Conservation (phyloP, 2,329 filamentous ascomycete species). For the Shiraia bambusicola region DNA sequence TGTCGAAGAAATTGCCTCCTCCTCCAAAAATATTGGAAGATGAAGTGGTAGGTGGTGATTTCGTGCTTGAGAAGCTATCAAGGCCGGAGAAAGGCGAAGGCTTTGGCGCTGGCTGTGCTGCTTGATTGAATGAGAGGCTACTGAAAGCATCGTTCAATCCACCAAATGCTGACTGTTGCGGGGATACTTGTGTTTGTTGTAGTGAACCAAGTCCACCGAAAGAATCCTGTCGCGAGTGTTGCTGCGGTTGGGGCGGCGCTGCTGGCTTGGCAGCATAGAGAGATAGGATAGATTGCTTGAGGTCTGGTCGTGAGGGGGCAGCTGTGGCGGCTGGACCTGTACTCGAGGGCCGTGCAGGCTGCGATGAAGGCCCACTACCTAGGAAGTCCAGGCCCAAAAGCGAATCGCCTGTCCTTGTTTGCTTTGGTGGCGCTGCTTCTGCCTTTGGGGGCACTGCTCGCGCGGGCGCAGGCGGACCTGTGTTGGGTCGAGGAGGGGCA, state of each 20-base stretch:
- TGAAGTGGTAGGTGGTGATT: conserved; percentile 45
- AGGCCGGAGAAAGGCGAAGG: conserved; percentile 66
- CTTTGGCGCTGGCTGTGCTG: conserved; percentile 51
- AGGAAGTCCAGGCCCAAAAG: conserved; percentile 92
- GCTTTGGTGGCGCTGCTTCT: conserved; percentile 59
- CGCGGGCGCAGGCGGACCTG: conserved; percentile 61
- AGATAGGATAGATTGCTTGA: conserved; percentile 96
- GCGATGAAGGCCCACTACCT: conserved; percentile 67
- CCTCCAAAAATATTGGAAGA: conserved; percentile 56
- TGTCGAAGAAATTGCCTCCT: conserved; percentile 83
- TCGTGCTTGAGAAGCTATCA: conserved; percentile 53
- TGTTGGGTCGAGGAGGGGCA: conserved; percentile 69
- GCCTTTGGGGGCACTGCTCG: conserved; percentile 64
- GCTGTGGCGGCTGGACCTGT: conserved; percentile 62
- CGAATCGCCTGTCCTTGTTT: conserved; percentile 77
- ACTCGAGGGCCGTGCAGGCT: conserved; percentile 76
- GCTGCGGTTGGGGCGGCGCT: conserved; percentile 51
- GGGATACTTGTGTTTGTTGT: conserved; percentile 29
- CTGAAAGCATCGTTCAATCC: conserved; percentile 82
- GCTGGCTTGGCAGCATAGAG: conserved; percentile 88
- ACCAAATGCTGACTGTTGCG: conserved; percentile 54
- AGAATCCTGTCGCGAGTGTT: conserved; percentile 56
- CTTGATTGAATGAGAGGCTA: conserved; percentile 60
- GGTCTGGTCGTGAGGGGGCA: conserved; percentile 78
- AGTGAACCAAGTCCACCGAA: conserved; percentile 53